Evolutionary conservation across 345 rosid genomes (phyloP).

Genomic region (Limnanthes douglasii): DNA sequence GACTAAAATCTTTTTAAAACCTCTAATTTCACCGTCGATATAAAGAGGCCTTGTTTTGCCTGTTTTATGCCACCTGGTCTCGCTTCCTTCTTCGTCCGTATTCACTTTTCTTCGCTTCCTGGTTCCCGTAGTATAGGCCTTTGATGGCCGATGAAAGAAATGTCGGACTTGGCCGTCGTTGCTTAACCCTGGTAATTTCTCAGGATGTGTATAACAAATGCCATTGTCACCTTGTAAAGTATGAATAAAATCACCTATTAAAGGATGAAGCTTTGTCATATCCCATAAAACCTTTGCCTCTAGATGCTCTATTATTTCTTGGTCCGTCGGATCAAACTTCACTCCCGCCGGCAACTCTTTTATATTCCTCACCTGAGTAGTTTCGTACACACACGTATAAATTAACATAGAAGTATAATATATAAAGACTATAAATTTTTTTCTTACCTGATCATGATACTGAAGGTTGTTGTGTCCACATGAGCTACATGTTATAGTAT

Average conservation of each 20-base stretch:
- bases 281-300: conserved; percentile 60
- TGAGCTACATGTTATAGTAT: conserved; percentile 38
- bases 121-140: conserved; percentile 90
- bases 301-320: conserved; percentile 77
- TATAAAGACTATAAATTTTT: neutral
- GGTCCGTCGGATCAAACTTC: conserved; percentile 87
- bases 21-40: conserved; percentile 27
- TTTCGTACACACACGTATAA: conserved; percentile 1
- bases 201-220: conserved; percentile 90
- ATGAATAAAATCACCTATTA: conserved; percentile 75
- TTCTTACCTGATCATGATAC: conserved; percentile 44
- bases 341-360: conserved; percentile 84
- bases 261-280: conserved; percentile 50
- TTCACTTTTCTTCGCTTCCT: conserved; percentile 74
- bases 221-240: conserved; percentile 84
- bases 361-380: conserved; percentile 31
- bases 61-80: conserved; percentile 95
- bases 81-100: conserved; percentile 54
- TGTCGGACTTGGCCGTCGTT: conserved; percentile 81
- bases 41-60: conserved; percentile 74
- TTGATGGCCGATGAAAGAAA: conserved; percentile 86
- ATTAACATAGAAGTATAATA: neutral
- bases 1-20: conserved; percentile 80
- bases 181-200: conserved; percentile 83
- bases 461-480: conserved; percentile 49